These are phyloP conservation scores for Hygrophorus pudorinus DNA, from an alignment of 768 basidiomycete genomes.

Conservation along the genomic window DNA sequence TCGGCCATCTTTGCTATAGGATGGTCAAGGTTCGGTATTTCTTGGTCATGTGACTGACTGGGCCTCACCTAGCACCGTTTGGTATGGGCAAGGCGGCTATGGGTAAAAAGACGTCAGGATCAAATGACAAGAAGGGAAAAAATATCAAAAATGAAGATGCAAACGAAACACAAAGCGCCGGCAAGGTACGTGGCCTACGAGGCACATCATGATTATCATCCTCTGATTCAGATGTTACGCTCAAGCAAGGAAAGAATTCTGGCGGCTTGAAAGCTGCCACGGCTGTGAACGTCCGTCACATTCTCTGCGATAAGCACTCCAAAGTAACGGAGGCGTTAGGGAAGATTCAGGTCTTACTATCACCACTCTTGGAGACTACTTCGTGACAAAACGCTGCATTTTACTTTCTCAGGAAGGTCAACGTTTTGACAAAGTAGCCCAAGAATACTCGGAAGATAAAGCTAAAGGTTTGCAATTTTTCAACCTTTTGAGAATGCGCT, in stretches of 20 bases:
- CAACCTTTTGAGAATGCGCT: not conserved
- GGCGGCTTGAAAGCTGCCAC: slow-evolving; percentile 67
- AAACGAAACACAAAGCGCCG: slow-evolving; percentile 33
- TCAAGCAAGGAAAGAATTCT: slow-evolving; percentile 35
- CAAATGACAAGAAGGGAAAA: slow-evolving; percentile 33
- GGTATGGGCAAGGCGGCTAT: too few relatives aligned
- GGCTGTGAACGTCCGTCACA: slow-evolving; percentile 78
- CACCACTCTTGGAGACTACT: not conserved
- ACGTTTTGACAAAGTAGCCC: slow-evolving; percentile 80
- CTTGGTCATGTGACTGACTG: not conserved
- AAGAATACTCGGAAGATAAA: slow-evolving; percentile 88
- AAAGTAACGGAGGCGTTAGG: slow-evolving; percentile 68
- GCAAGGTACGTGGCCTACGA: not conserved
- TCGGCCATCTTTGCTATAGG: slow-evolving; percentile 56
- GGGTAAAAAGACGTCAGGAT: slow-evolving; percentile 29
- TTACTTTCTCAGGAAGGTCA: slow-evolving; percentile 46
- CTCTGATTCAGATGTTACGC: not conserved
- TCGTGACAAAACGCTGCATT: not conserved
- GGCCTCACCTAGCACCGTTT: not conserved
- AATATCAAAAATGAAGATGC: slow-evolving; percentile 23
- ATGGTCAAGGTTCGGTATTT: not conserved
- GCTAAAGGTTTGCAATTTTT: slow-evolving; percentile 52
- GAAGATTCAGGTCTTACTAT: slow-evolving; percentile 73
- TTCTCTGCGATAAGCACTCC: slow-evolving; percentile 82
- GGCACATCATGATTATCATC: too few relatives aligned